A percentile compares a stretch with the other conserved stretches of the same genome.
Evolutionary conservation across 2,329 filamentous ascomycete genomes (phyloP).

Genomic region (Trichoderma lentiforme): DNA sequence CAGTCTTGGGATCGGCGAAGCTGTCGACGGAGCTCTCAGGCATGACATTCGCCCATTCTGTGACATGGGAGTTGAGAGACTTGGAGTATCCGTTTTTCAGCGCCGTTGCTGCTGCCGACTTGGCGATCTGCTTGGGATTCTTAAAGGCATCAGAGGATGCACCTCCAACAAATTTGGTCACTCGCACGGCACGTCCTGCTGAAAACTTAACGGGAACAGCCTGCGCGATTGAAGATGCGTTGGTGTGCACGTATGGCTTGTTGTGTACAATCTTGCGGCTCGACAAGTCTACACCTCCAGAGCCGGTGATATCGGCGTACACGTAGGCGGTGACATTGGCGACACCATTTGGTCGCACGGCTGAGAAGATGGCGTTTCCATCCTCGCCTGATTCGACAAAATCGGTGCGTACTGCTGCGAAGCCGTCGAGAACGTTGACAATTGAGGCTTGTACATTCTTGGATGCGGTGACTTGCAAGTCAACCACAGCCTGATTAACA

Average conservation of each 20-base stretch:
- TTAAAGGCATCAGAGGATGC: conserved; percentile 67
- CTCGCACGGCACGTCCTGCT: conserved; percentile 49
- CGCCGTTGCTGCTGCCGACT: conserved; percentile 47
- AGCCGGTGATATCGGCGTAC: conserved; percentile 42
- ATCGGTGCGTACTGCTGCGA: conserved; percentile 62
- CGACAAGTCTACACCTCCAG: conserved; percentile 33
- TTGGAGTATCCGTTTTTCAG: conserved; percentile 51
- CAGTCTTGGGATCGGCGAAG: conserved; percentile 52
- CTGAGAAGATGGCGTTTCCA: conserved; percentile 56
- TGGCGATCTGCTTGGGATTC: conserved; percentile 53
- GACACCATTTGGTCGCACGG: conserved; percentile 61
- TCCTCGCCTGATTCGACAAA: conserved; percentile 56
- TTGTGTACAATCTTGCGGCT: conserved; percentile 43
- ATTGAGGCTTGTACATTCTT: conserved; percentile 54
- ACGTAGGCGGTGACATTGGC: conserved; percentile 57
- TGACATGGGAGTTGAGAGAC: conserved; percentile 53
- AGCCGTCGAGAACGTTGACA: conserved; percentile 65
- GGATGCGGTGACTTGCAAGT: conserved; percentile 57
- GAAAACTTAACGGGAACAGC: conserved; percentile 51
- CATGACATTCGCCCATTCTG: conserved; percentile 61
- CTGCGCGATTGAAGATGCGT: conserved; percentile 64
- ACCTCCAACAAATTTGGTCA: conserved; percentile 66
- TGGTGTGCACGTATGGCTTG: conserved; percentile 48
- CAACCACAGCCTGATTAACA: conserved; percentile 52
- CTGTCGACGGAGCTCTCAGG: conserved; percentile 60